Base-by-base conservation (phyloP, 2,329 filamentous ascomycete genomes). In the Mycosphaerella arachidis region DNA sequence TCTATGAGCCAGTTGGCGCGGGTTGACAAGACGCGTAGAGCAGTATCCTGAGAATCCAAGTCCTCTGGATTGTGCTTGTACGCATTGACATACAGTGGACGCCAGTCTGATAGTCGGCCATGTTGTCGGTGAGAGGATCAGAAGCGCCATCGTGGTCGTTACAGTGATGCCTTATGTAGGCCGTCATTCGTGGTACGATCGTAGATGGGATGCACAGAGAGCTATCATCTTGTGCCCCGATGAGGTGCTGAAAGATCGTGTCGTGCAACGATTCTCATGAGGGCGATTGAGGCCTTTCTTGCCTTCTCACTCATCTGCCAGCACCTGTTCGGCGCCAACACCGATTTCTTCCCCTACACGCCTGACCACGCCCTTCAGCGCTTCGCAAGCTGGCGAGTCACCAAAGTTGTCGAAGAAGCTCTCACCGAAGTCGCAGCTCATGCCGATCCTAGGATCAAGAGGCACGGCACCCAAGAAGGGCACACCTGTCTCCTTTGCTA, bases 341-440 rank as follows among this genome's bases (percentile, higher is more conserved):
- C 73, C 73, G n/a, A 74, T 63, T 37, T 70, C 65, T 54, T 71
- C 63, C 10, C 67, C 70, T 54, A 97, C 81, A 52, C 84, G 84
- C 69, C 84, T 85, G 37, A 99, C 92, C 9, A 99, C 92, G 37
- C 81, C 80, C 76, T 86, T 88, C 62, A 99, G 84, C 3, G 93
- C 92, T 67, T 82, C 79, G 70, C 91, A 96, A 1, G 94, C 92
- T 35, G 94, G 93, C 67, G 91, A 96, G 68, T 97, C 92, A 0
- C 93, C 91, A 74, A 91, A 99, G 27, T 86, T 88, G 71, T 97
- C 92, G 71, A 97, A 90, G 76, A 95, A 99, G 75, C 92, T 97
- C 83, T 99, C 94, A 5, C 95, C 94, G 75, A 90, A 97, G 75
- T 99, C 94, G 71, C 93, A 97, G 2, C 92, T 89, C 90, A 97